These are phyloP conservation scores for Daldinia bambusicola DNA, from an alignment of 495 filamentous ascomycete species.

Conservation along the genomic window DNA sequence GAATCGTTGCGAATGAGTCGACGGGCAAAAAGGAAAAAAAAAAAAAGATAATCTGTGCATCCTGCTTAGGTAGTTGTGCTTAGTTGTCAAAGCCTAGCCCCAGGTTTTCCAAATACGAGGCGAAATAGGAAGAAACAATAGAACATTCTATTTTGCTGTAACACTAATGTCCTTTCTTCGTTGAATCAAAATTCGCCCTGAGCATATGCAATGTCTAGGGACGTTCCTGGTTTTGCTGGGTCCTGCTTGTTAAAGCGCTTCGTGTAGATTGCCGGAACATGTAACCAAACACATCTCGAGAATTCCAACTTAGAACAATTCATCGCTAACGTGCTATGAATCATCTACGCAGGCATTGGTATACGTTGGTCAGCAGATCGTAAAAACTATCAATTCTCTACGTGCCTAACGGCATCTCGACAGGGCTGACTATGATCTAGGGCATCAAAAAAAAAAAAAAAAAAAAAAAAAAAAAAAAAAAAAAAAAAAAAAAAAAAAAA, in stretches of 20 bases:
- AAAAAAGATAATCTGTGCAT: constrained; percentile 28
- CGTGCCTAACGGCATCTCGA: constrained; percentile 30
- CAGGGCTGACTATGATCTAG: constrained; percentile 20
- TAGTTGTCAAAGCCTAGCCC: constrained; percentile 2
- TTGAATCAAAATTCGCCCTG: constrained; percentile 15
- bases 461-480: not conserved
- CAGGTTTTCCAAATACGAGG: constrained; percentile 39
- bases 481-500: not conserved
- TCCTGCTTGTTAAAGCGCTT: constrained; percentile 21
- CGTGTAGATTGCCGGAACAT: constrained; percentile 24
- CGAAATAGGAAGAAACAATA: constrained; percentile 33
- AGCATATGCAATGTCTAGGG: constrained; percentile 7
- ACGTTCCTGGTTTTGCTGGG: constrained; percentile 11
- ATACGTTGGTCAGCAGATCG: constrained; percentile 37
- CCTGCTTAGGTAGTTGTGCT: constrained; percentile 31
- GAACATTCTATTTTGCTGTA: constrained; percentile 14
- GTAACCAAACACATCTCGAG: not conserved
- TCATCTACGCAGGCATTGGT: constrained; percentile 21
- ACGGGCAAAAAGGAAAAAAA: constrained; percentile 22
- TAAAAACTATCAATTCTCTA: constrained; percentile 30
- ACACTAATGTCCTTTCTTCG: constrained; percentile 22
- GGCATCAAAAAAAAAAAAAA: constrained; percentile 1
- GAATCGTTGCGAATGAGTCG: constrained; percentile 2
- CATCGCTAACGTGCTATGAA: constrained; percentile 7
- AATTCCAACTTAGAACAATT: not conserved